phyloP scores from a whole-genome alignment of 495 filamentous ascomycete species.

The Lasiosphaeria miniovina region DNA sequence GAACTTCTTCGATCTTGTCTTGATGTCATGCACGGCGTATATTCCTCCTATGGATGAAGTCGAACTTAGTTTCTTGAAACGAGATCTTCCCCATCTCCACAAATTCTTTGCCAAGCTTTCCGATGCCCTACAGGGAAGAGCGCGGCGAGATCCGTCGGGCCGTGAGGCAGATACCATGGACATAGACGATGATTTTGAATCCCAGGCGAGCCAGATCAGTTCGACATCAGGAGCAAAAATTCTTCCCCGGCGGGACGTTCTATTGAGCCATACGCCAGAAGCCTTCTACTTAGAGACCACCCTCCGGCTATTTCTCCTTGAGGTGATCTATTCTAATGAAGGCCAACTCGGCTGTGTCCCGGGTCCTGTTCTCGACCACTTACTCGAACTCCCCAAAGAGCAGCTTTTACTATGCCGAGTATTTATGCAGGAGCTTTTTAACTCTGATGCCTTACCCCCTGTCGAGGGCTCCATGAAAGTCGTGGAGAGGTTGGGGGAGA shows the following conservation, averaged over 20 bases:
- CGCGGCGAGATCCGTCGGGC: slow-evolving; percentile 22
- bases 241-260: slow-evolving; percentile 47
- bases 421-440: slow-evolving; percentile 50
- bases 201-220: slow-evolving; percentile 48
- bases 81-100: slow-evolving; percentile 33
- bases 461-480: slow-evolving; percentile 41
- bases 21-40: slow-evolving; percentile 34
- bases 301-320: slow-evolving; percentile 40
- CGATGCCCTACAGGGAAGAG: slow-evolving; percentile 43
- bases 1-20: slow-evolving; percentile 33
- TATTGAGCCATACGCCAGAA: slow-evolving; percentile 42
- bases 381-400: slow-evolving; percentile 54
- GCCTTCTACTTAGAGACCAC: slow-evolving; percentile 47
- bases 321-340: slow-evolving; percentile 33
- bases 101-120: slow-evolving; percentile 42
- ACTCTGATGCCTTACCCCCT: slow-evolving; percentile 41
- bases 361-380: slow-evolving; percentile 52
- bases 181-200: slow-evolving; percentile 67
- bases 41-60: slow-evolving; percentile 34
- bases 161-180: slow-evolving; percentile 65
- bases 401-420: slow-evolving; percentile 57
- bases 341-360: slow-evolving; percentile 36
- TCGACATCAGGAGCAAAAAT: slow-evolving; percentile 27
- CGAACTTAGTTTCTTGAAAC: slow-evolving; percentile 28
- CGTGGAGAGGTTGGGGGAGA: slow-evolving; percentile 47